These are phyloP conservation scores for Eucalyptus tenuipes DNA, from an alignment of 345 rosid species.

Conservation along the genomic window DNA sequence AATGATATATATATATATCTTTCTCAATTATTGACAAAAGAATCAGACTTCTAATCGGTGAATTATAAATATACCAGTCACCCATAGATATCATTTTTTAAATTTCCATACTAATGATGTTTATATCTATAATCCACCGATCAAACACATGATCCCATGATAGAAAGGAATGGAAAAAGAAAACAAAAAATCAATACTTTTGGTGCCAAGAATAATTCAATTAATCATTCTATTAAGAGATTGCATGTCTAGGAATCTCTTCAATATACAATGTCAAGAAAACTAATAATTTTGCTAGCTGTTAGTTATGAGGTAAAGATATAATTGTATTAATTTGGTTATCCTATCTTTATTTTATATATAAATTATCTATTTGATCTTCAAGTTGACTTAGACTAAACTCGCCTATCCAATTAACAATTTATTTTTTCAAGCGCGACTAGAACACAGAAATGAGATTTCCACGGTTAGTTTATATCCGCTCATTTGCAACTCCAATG, in stretches of 20 bases:
- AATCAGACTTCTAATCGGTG: no score
- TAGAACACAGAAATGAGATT: not conserved
- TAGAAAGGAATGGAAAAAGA: not conserved
- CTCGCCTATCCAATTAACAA: not conserved
- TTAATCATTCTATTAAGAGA: no score
- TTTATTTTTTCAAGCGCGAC: not conserved
- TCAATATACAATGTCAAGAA: not conserved
- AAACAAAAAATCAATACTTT: no score
- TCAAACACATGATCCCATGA: not conserved
- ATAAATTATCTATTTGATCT: not conserved
- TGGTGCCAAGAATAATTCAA: not conserved
- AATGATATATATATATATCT: no score
- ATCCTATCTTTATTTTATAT: not conserved
- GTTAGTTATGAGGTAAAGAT: not conserved
- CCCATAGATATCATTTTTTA: no score
- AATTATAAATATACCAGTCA: accelerated
- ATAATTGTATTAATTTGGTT: no score
- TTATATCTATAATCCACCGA: not conserved
- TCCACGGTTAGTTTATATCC: no score
- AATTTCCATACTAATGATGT: not conserved
- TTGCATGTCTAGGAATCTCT: not conserved
- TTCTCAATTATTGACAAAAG: accelerated
- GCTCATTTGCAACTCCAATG: not conserved
- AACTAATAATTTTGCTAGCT: not conserved
- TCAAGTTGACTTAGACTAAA: not conserved